A percentile compares a stretch with the other conserved stretches of the same genome.
Evolutionary conservation across 2,329 filamentous ascomycete species (phyloP).

Genomic region (Bretziella fagacearum): DNA sequence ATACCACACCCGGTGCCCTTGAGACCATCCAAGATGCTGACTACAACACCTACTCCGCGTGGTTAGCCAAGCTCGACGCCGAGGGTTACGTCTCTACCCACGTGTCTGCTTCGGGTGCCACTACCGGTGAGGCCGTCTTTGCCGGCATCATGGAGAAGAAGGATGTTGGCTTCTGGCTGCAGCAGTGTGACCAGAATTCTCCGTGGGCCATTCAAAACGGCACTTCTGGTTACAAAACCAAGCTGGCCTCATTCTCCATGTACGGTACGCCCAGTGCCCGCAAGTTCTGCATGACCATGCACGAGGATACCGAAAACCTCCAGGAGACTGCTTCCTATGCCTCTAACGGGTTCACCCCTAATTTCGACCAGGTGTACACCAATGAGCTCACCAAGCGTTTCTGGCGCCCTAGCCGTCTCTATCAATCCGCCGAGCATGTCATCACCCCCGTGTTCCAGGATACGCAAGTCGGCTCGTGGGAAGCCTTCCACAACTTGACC

Average conservation of each 20-base stretch:
- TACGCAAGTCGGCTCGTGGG: conserved; percentile 15
- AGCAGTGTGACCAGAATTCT: conserved; percentile 10
- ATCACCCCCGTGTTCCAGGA: conserved; percentile 15
- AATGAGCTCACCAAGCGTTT: conserved; percentile 14
- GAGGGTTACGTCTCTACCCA: conserved; percentile 15
- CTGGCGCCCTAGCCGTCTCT: conserved; percentile 15
- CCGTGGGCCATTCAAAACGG: conserved; percentile 8
- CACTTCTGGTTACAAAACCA: not conserved
- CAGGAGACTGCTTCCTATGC: conserved; percentile 12
- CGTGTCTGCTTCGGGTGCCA: conserved; percentile 14
- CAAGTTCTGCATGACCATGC: conserved; percentile 13
- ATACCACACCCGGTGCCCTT: not conserved
- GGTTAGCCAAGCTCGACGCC: conserved; percentile 13
- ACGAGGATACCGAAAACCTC: conserved; percentile 14
- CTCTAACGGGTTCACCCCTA: not conserved
- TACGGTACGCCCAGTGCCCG: conserved; percentile 13
- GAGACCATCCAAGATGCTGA: conserved; percentile 13
- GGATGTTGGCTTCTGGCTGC: conserved; percentile 11
- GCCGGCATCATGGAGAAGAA: conserved; percentile 16
- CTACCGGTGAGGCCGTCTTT: conserved; percentile 10
- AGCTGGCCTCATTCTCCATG: conserved; percentile 13
- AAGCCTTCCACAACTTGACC: conserved; percentile 8
- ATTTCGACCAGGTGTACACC: conserved; percentile 9
- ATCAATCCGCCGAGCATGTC: conserved; percentile 12
- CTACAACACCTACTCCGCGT: conserved; percentile 11